Evolutionary conservation across 495 filamentous ascomycete species (phyloP).

Genomic region (Hypoxylon subgilvum): DNA sequence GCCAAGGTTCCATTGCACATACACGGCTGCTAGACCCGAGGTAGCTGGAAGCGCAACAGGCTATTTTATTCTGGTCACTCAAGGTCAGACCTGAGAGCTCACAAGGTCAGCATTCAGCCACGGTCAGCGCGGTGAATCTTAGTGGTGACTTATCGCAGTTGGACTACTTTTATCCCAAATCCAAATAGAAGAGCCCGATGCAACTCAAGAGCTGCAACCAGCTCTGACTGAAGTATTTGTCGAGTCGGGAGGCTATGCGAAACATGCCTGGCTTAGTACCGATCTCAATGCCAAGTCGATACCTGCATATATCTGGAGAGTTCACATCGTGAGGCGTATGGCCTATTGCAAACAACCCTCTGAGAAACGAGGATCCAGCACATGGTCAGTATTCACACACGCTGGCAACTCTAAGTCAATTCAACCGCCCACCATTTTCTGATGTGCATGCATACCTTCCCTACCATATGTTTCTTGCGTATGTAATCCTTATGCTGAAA

Average conservation of each 20-base stretch:
- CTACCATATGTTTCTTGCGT: too few relatives aligned
- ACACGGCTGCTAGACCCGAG: neutral
- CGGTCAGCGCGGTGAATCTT: neutral
- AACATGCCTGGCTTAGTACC: neutral
- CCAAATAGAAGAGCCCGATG: too few relatives aligned
- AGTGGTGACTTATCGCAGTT: neutral
- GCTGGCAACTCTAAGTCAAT: neutral
- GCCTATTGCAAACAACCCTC: constrained; percentile 4
- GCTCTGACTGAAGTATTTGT: neutral
- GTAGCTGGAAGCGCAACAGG: neutral
- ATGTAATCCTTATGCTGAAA: too few relatives aligned
- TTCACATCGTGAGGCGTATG: constrained; percentile 1
- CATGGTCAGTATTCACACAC: neutral
- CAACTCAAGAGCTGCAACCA: neutral
- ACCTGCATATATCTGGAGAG: neutral
- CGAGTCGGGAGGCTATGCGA: constrained; percentile 15
- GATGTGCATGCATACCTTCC: too few relatives aligned
- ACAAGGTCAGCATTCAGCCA: constrained; percentile 3
- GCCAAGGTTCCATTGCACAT: constrained; percentile 1
- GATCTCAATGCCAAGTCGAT: constrained; percentile 1
- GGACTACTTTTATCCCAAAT: neutral
- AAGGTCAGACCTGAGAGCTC: constrained; percentile 1
- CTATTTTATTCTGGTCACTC: neutral
- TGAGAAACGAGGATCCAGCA: constrained; percentile 1
- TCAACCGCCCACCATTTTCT: neutral